Evolutionary conservation across 2,329 filamentous ascomycete species (phyloP), one percentile per base, ranked within the genome.

Genomic region (Celoporthe dispersa): DNA sequence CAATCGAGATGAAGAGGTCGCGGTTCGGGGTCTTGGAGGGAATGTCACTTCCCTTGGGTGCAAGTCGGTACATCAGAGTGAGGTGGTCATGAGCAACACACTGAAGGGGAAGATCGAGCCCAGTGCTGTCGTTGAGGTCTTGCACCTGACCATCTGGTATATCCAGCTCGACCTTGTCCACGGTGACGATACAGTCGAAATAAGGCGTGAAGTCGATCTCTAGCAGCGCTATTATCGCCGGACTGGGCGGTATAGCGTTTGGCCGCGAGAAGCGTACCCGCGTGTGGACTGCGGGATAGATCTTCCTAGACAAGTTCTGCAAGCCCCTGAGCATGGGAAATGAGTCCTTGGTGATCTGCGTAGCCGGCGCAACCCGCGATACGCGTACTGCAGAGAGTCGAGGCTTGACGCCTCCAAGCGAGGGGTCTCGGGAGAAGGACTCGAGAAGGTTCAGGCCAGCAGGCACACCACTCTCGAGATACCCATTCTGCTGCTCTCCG

Each of bases 361-460:
- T 88, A 57, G 88, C 85, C 6, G 92, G 92, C 8, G 90, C 88
- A 5, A 94, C 91, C 72, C 91, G 88, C 57, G 91, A 93, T 44
- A 95, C 91, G 63, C 92, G 86, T 71, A 92, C 84, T 6, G 92
- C 91, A 12, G 92, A 94, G 2, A 96, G 83, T 39, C 88, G 87
- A 62, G 92, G 91, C 73, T 85, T 85, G 35, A 88, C 81, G 48
- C 90, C 88, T 22, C 81, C 83, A 25, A 94, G 82, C 35, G 85
- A 86, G 31, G 89, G 87, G 76, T 94, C 92, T 72, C 84, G 84
- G 66, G 86, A 85, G 71, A 95, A 92, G 3, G 92, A 87, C 76
- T 92, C 90, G 19, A 96, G 86, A n/a, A 95, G 83, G 78, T 95
- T 96, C 72, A 93, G 84, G 1, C 91, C 90, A 8, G 90, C 86